These are phyloP conservation scores for Mucor piriformis DNA, from an alignment of 371 early-diverging fungal genomes.

Conservation along the genomic window DNA sequence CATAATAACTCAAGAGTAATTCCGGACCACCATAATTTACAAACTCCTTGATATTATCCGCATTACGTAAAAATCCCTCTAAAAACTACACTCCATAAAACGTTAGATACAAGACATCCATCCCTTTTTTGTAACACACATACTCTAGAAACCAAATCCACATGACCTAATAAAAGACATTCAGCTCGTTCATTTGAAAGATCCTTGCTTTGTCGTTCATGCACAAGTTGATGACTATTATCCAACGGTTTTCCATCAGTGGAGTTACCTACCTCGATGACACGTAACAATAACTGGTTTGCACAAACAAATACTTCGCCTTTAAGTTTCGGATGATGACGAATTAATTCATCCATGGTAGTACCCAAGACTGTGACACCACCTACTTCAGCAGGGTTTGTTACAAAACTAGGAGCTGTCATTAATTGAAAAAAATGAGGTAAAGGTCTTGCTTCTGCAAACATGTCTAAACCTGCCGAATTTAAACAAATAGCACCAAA, in stretches of 20 bases:
- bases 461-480: constrained; percentile 77
- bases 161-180: constrained; percentile 25
- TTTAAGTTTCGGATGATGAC: constrained; percentile 90
- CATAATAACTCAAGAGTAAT: constrained; percentile 66
- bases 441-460: constrained; percentile 74
- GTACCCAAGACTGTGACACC: constrained; percentile 78
- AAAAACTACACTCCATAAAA: constrained; percentile 65
- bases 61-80: constrained; percentile 84
- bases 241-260: constrained; percentile 49
- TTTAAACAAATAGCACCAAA: constrained; percentile 98
- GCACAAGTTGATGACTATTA: constrained; percentile 37
- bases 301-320: constrained; percentile 68
- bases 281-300: constrained; percentile 60
- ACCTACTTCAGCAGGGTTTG: constrained; percentile 80
- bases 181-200: constrained; percentile 33
- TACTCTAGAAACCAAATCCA: constrained; percentile 29
- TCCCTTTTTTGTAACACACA: not conserved
- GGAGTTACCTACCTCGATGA: constrained; percentile 50
- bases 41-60: constrained; percentile 72
- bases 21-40: constrained; percentile 67
- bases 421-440: constrained; percentile 75
- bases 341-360: constrained; percentile 90
- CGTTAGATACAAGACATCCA: not conserved
- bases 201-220: constrained; percentile 37
- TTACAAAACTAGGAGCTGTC: constrained; percentile 71